A percentile compares a stretch with the other conserved stretches of the same genome.
phyloP scores from a whole-genome alignment of 2,329 filamentous ascomycete species.

The Trichothecium sympodiale region DNA sequence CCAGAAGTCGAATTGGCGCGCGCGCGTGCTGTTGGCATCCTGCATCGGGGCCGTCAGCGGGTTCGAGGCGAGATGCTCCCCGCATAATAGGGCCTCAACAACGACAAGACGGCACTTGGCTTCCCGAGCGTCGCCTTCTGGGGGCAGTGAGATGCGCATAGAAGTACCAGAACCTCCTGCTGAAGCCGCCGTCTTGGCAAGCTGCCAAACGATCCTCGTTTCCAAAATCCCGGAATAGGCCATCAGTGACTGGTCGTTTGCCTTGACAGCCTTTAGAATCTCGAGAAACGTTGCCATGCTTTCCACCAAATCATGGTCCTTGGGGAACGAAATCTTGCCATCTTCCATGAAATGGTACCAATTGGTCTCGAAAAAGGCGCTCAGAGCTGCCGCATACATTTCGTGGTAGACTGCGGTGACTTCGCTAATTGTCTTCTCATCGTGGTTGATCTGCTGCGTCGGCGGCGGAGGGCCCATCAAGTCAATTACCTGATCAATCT shows the following conservation, averaged over 20 bases:
- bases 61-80: constrained; percentile 51
- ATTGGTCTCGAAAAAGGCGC: constrained; percentile 67
- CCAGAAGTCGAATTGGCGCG: constrained; percentile 72
- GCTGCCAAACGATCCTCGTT: constrained; percentile 47
- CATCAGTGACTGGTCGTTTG: constrained; percentile 41
- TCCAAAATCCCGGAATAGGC: constrained; percentile 43
- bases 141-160: constrained; percentile 25
- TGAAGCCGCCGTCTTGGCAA: constrained; percentile 36
- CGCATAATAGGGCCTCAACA: constrained; percentile 66
- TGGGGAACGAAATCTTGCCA: constrained; percentile 32
- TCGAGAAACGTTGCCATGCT: constrained; percentile 56
- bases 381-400: constrained; percentile 64
- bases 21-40: constrained; percentile 40
- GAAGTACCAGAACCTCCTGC: constrained; percentile 22
- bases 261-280: constrained; percentile 35
- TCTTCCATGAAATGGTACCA: constrained; percentile 59
- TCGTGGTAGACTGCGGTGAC: constrained; percentile 62
- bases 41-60: constrained; percentile 40
- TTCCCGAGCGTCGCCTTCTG: constrained; percentile 49
- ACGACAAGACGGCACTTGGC: constrained; percentile 62
- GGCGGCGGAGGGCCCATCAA: constrained; percentile 49
- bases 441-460: constrained; percentile 38
- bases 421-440: constrained; percentile 47
- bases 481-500: constrained; percentile 61
- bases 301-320: constrained; percentile 48